These are phyloP conservation scores for Coniochaeta sp. DNA, from an alignment of 2,329 filamentous ascomycete genomes.

Conservation along the genomic window DNA sequence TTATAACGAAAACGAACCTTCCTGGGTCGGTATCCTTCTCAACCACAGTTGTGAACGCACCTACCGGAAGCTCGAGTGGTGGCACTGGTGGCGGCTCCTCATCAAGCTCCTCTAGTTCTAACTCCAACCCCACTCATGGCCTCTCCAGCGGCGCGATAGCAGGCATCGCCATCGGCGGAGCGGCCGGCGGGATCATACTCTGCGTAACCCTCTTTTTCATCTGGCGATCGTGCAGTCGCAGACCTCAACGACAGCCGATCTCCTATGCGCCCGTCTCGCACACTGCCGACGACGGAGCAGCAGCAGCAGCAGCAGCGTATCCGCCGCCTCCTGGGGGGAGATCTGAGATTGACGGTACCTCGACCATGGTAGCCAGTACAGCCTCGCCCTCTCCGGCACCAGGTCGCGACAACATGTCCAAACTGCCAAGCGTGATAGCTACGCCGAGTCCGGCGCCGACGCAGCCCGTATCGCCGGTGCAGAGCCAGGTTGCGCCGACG, in stretches of 20 bases:
- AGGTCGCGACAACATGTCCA: background rate
- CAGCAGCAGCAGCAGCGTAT: background rate
- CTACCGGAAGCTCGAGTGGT: background rate
- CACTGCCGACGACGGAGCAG: background rate
- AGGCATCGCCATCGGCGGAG: conserved; percentile 9
- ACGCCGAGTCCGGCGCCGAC: background rate
- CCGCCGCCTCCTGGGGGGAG: background rate
- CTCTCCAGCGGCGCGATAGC: conserved; percentile 10
- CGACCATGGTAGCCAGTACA: background rate
- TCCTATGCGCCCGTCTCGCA: background rate
- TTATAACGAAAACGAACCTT: background rate
- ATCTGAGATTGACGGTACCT: background rate
- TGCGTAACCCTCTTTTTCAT: conserved; percentile 6
- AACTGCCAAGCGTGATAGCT: background rate
- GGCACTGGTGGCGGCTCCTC: background rate
- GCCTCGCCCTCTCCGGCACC: background rate
- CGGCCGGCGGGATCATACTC: conserved; percentile 5
- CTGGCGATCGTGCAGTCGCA: conserved; percentile 6
- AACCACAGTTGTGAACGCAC: background rate
- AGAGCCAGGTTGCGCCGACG: background rate
- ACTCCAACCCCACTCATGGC: background rate
- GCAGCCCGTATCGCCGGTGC: background rate
- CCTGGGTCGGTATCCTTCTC: background rate
- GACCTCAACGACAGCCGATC: background rate
- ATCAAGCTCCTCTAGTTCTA: background rate